Evolutionary conservation across 345 rosid genomes (phyloP).

Genomic region (Gossypium bickii): DNA sequence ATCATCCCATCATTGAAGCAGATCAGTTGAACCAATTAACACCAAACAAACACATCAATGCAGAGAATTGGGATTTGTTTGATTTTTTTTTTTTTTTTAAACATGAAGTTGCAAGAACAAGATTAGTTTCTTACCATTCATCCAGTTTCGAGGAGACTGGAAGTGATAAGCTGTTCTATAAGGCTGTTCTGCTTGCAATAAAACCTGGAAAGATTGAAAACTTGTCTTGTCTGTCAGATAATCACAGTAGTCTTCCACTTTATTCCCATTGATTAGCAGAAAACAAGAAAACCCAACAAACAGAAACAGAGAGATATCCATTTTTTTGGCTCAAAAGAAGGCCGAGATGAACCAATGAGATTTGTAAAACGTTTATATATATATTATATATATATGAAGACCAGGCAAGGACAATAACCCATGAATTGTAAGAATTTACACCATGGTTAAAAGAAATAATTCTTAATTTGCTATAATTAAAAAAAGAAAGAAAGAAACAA

Average conservation of each 20-base stretch:
- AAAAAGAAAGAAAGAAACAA: background rate
- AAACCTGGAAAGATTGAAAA: background rate
- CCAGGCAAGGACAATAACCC: background rate
- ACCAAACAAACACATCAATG: background rate
- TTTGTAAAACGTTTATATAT: no score
- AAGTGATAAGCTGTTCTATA: constrained; percentile 36
- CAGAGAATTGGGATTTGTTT: background rate
- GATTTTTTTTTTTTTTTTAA: background rate
- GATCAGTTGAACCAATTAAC: background rate
- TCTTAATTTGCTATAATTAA: no score
- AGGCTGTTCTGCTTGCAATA: constrained; percentile 3
- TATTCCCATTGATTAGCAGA: constrained; percentile 9
- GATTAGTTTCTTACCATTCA: constrained; percentile 24
- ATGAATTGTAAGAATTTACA: background rate
- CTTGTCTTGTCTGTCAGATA: background rate
- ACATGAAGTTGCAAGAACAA: background rate
- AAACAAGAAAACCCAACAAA: constrained; percentile 7
- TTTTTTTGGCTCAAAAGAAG: background rate
- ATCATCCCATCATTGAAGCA: background rate
- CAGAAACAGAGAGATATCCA: background rate
- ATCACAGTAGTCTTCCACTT: background rate
- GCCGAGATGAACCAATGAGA: background rate
- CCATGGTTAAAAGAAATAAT: background rate
- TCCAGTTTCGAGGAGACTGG: constrained; percentile 34
- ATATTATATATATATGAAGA: background rate